Conservation (phyloP, 2,329 filamentous ascomycete species). For the Falciphora oryzae region DNA sequence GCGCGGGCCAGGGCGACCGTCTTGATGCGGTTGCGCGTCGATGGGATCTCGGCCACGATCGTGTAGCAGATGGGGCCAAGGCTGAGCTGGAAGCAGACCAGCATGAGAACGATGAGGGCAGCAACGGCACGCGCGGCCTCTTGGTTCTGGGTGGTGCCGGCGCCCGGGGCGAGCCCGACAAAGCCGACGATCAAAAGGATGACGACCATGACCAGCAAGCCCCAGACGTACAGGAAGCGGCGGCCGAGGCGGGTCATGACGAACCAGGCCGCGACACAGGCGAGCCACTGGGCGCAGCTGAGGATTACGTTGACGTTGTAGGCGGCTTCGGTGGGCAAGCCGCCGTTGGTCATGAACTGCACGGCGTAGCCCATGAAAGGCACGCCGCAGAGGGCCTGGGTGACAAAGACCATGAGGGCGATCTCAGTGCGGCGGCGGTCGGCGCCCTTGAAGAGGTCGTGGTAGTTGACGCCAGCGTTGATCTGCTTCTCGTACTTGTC, state of each 20-base stretch:
- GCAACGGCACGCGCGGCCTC: constrained; percentile 25
- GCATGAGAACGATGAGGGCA: constrained; percentile 5
- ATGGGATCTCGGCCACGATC: constrained; percentile 36
- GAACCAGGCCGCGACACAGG: constrained; percentile 12
- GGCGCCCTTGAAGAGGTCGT: constrained; percentile 38
- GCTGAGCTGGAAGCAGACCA: constrained; percentile 37
- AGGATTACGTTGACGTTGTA: constrained; percentile 28
- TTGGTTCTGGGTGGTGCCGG: constrained; percentile 19
- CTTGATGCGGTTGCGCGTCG: constrained; percentile 38
- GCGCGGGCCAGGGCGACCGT: constrained; percentile 38
- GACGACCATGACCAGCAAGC: constrained; percentile 26
- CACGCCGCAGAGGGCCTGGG: constrained; percentile 21
- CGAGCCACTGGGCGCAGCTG: constrained; percentile 22
- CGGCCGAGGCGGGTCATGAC: constrained; percentile 11
- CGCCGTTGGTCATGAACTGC: constrained; percentile 17
- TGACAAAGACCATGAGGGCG: constrained; percentile 10
- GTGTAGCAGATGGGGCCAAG: constrained; percentile 28
- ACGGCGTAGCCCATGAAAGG: constrained; percentile 21
- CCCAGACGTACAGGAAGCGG: constrained; percentile 19
- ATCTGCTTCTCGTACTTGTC: constrained; percentile 27
- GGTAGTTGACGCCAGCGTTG: constrained; percentile 25
- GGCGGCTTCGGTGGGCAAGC: constrained; percentile 22
- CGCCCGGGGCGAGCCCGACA: constrained; percentile 28
- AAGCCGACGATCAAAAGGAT: constrained; percentile 37
- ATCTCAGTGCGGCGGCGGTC: constrained; percentile 25